Evolutionary conservation across 768 basidiomycete species (phyloP).

Genomic region (Lentinula raphanica): DNA sequence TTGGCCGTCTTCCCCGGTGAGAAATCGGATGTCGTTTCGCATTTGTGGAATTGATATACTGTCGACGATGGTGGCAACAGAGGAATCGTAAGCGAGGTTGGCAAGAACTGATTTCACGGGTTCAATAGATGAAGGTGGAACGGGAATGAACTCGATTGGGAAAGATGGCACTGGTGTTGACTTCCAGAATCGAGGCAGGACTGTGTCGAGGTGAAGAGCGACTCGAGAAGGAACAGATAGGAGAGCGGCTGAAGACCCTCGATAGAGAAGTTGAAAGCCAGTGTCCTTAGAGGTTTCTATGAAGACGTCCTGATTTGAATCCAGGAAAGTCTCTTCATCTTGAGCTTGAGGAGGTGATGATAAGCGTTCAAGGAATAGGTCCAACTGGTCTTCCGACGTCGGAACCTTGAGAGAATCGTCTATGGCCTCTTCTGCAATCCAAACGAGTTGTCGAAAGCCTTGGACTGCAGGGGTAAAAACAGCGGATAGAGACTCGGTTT

Average conservation of each 20-base stretch:
- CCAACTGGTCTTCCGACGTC: constrained; percentile 24
- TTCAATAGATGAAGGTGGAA: constrained; percentile 49
- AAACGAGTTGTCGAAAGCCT: constrained; percentile 43
- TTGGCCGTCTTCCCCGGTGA: constrained; percentile 77
- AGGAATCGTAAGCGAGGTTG: constrained; percentile 61
- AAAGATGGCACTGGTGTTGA: constrained; percentile 52
- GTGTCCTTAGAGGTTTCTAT: background rate
- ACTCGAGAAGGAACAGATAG: constrained; percentile 39
- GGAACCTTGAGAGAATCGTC: constrained; percentile 37
- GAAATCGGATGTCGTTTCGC: constrained; percentile 66
- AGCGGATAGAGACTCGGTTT: constrained; percentile 21
- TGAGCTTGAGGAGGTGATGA: constrained; percentile 11
- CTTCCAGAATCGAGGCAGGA: constrained; percentile 73
- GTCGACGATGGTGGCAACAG: constrained; percentile 61
- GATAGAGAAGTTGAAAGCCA: constrained; percentile 36
- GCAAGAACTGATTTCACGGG: constrained; percentile 54
- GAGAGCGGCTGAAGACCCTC: constrained; percentile 39
- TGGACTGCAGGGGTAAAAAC: constrained; percentile 20
- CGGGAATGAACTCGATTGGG: constrained; percentile 47
- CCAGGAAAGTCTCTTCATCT: constrained; percentile 11
- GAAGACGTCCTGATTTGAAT: constrained; percentile 4
- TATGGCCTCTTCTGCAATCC: constrained; percentile 53
- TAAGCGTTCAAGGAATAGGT: constrained; percentile 28
- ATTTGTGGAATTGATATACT: constrained; percentile 65
- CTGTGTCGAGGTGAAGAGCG: constrained; percentile 46